Evolutionary conservation across 192 early-diverging fungal species (phyloP).

Genomic region (Mortierella hygrophila): DNA sequence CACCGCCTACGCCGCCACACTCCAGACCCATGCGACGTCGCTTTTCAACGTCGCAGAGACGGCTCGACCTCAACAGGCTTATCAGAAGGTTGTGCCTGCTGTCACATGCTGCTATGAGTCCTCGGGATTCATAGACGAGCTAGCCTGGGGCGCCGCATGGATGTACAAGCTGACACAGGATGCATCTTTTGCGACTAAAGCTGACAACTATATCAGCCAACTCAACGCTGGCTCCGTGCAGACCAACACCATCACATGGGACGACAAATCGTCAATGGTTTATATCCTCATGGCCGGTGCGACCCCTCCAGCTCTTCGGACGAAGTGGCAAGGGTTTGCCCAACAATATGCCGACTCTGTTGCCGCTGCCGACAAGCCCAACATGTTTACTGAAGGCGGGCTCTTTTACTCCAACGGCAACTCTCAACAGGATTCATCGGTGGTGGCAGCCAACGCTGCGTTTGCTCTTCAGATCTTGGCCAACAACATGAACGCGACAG

Average conservation of each 20-base stretch:
- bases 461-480: slow-evolving; percentile 52
- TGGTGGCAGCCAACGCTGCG: slow-evolving; percentile 53
- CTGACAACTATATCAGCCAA: slow-evolving; percentile 59
- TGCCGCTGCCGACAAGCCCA: slow-evolving; percentile 9
- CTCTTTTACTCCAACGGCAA: slow-evolving; percentile 52
- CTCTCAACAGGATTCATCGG: slow-evolving; percentile 41
- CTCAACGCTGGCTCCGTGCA: slow-evolving; percentile 36
- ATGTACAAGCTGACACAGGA: slow-evolving; percentile 65
- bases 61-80: slow-evolving; percentile 58
- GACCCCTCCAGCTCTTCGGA: slow-evolving; percentile 26
- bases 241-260: slow-evolving; percentile 63
- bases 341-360: slow-evolving; percentile 58
- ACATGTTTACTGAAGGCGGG: slow-evolving; percentile 61
- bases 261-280: slow-evolving; percentile 59
- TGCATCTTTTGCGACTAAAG: slow-evolving; percentile 58
- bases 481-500: slow-evolving; percentile 31
- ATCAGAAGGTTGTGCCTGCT: slow-evolving; percentile 57
- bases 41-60: slow-evolving; percentile 65
- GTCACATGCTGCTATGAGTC: slow-evolving; percentile 58
- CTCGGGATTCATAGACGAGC: slow-evolving; percentile 57
- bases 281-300: slow-evolving; percentile 63
- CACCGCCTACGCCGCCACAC: slow-evolving; percentile 55
- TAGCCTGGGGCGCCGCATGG: slow-evolving; percentile 70
- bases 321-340: slow-evolving; percentile 53
- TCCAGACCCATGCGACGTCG: slow-evolving; percentile 58